A percentile compares a stretch with the other conserved stretches of the same genome.
Conservation (phyloP, 352 stramenopile species). For the Pythium oligandrum region DNA sequence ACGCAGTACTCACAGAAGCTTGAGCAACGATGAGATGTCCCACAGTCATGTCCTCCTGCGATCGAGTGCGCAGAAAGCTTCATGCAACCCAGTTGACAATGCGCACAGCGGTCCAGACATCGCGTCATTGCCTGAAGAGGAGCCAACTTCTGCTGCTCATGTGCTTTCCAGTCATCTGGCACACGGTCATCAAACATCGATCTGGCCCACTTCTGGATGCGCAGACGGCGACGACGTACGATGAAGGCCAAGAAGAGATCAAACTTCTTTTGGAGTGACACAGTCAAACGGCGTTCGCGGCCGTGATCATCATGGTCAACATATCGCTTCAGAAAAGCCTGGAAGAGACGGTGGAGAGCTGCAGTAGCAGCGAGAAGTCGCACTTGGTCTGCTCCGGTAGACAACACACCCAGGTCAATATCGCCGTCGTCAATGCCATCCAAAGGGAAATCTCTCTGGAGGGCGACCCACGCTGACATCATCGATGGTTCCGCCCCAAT, state of each 20-base stretch:
- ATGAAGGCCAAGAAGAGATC: conserved; percentile 55
- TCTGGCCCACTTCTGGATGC: conserved; percentile 37
- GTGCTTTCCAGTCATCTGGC: conserved; percentile 36
- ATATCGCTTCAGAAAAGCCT: conserved; percentile 20
- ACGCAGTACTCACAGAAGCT: conserved; percentile 51
- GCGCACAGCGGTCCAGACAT: conserved; percentile 46
- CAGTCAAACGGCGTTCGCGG: too few species aligned
- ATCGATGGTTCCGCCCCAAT: conserved; percentile 26
- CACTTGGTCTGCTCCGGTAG: background rate
- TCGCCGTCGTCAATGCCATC: conserved; percentile 29
- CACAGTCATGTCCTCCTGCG: conserved; percentile 38
- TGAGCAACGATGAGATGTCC: conserved; percentile 38
- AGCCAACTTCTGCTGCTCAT: conserved; percentile 42
- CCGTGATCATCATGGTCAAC: conserved; percentile 3
- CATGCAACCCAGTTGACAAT: conserved; percentile 63
- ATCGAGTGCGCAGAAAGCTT: conserved; percentile 34
- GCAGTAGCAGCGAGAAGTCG: conserved; percentile 7
- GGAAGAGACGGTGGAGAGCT: conserved; percentile 26
- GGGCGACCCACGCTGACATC: conserved; percentile 26
- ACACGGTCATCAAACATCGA: conserved; percentile 33
- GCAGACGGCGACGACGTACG: conserved; percentile 46
- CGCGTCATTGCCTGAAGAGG: conserved; percentile 46
- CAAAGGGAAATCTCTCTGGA: conserved; percentile 15
- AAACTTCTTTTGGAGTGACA: conserved; percentile 29
- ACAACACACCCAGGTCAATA: conserved; percentile 46